Conservation (phyloP, 2,329 filamentous ascomycete genomes). For the Acrocalymma vagum region DNA sequence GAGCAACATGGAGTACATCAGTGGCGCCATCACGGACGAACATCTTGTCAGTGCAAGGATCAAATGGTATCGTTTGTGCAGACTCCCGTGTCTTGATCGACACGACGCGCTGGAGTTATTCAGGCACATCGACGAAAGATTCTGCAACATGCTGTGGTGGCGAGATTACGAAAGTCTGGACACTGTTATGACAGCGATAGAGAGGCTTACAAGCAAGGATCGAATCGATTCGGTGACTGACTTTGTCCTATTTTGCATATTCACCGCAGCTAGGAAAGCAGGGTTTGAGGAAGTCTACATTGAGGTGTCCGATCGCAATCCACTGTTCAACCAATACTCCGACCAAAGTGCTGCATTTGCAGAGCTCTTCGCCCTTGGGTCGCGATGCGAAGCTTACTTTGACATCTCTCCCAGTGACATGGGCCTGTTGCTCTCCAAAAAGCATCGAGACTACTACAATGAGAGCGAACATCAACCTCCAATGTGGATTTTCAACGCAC, state of each 20-base stretch:
- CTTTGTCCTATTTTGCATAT: conserved; percentile 65
- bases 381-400: conserved; percentile 70
- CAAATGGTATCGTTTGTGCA: conserved; percentile 46
- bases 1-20: conserved; percentile 47
- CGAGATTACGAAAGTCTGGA: conserved; percentile 40
- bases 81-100: conserved; percentile 29
- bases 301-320: conserved; percentile 69
- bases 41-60: conserved; percentile 39
- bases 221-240: conserved; percentile 53
- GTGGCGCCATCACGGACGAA: conserved; percentile 35
- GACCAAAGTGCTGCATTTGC: conserved; percentile 72
- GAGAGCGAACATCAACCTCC: conserved; percentile 56
- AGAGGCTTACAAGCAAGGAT: conserved; percentile 27
- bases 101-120: conserved; percentile 39
- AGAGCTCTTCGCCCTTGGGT: conserved; percentile 70
- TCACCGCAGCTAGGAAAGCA: conserved; percentile 64
- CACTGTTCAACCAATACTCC: conserved; percentile 66
- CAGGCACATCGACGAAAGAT: conserved; percentile 37
- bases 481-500: conserved; percentile 59
- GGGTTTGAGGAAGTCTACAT: conserved; percentile 70
- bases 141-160: conserved; percentile 37
- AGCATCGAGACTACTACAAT: conserved; percentile 53
- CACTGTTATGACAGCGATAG: conserved; percentile 36
- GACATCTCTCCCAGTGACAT: conserved; percentile 57
- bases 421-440: conserved; percentile 43